These are phyloP conservation scores for Penicillium italicum DNA, from an alignment of 2,329 filamentous ascomycete genomes.

Conservation along the genomic window DNA sequence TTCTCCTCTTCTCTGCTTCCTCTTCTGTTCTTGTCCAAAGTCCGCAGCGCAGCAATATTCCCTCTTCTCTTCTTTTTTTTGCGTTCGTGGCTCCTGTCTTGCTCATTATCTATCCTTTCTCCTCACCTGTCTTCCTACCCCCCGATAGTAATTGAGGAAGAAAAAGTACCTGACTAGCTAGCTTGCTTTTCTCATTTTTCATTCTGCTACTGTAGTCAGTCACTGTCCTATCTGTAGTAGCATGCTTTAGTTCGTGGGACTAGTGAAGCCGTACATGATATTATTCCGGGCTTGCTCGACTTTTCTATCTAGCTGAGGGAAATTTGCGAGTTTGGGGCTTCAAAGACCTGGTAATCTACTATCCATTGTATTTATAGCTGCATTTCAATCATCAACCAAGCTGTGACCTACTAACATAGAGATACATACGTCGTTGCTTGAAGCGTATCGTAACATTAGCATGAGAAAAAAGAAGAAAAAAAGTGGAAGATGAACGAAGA, in stretches of 20 bases:
- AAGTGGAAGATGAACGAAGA: background rate
- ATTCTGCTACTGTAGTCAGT: background rate
- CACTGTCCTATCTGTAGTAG: background rate
- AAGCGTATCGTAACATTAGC: too few species aligned
- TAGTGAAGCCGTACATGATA: background rate
- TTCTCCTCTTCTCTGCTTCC: slow-evolving; percentile 21
- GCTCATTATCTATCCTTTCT: slow-evolving; percentile 24
- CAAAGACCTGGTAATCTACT: too few species aligned
- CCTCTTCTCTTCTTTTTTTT: slow-evolving; percentile 36
- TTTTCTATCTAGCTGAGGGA: background rate
- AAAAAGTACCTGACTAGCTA: slow-evolving; percentile 23
- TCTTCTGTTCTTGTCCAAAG: slow-evolving; percentile 30
- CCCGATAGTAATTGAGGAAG: slow-evolving; percentile 34
- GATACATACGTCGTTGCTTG: background rate
- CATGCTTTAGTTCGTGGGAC: background rate
- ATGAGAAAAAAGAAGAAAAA: too few species aligned
- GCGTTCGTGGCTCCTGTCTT: slow-evolving; percentile 22
- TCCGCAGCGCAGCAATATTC: slow-evolving; percentile 42
- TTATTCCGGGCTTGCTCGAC: background rate
- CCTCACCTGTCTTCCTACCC: slow-evolving; percentile 27
- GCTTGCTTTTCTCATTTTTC: background rate
- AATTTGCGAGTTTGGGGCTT: background rate
- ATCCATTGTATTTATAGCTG: too few species aligned
- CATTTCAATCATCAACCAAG: background rate
- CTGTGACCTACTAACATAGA: background rate